These are phyloP conservation scores for Pyropia yezoensis DNA, from an alignment of 23 red algal genomes.

Conservation along the genomic window DNA sequence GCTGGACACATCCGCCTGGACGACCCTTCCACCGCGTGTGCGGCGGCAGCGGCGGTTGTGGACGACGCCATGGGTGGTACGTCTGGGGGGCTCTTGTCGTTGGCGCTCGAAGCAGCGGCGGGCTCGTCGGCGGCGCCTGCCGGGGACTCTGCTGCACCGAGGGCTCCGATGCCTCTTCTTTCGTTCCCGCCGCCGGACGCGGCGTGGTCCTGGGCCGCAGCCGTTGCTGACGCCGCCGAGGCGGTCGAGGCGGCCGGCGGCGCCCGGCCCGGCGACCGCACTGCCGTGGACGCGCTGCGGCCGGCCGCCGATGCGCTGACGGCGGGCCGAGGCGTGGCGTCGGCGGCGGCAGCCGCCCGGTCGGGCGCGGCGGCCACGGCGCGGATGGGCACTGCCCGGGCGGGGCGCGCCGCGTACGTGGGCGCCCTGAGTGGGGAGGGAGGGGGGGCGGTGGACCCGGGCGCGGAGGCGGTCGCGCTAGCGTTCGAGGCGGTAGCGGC, in stretches of 20 bases:
- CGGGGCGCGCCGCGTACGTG: slow-evolving; percentile 4
- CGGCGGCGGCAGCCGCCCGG: slow-evolving; percentile 28
- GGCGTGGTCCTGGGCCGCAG: slow-evolving; percentile 16
- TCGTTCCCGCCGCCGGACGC: too few species aligned
- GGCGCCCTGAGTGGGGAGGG: neutral
- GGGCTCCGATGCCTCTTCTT: too few species aligned
- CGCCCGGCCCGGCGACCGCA: slow-evolving; percentile 38
- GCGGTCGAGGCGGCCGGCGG: slow-evolving; percentile 47
- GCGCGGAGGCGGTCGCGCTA: neutral
- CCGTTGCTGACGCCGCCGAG: slow-evolving; percentile 25
- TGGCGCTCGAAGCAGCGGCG: neutral
- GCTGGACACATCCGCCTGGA: too few species aligned
- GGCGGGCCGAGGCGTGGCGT: neutral
- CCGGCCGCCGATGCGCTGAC: slow-evolving; percentile 52
- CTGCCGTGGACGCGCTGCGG: slow-evolving; percentile 45
- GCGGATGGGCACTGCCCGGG: neutral
- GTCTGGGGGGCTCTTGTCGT: neutral
- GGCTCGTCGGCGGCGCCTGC: too few species aligned
- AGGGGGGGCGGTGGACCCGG: neutral
- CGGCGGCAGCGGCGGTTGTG: neutral
- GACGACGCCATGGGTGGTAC: slow-evolving; percentile 6
- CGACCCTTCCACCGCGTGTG: too few species aligned
- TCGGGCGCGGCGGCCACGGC: neutral
- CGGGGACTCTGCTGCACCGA: too few species aligned
- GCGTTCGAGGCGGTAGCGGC: neutral